These are phyloP conservation scores for Aspergillus sp. DNA, from an alignment of 2,329 filamentous ascomycete species.

Conservation along the genomic window DNA sequence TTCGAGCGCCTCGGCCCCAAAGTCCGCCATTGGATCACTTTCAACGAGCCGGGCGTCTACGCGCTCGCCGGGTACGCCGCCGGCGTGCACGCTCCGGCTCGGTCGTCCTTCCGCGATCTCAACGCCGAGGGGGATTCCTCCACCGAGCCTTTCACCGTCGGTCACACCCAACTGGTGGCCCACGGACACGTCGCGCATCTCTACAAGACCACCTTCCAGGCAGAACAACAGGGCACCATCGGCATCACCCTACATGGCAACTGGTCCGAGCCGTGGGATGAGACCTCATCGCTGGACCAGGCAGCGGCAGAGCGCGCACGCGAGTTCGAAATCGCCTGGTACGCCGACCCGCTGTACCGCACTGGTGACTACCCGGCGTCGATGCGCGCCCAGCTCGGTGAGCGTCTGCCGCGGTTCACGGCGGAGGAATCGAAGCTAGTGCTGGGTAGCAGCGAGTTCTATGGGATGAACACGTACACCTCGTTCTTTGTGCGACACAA, in stretches of 20 bases:
- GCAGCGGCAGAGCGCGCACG: slow-evolving; percentile 73
- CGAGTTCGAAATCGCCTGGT: slow-evolving; percentile 80
- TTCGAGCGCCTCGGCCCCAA: slow-evolving; percentile 69
- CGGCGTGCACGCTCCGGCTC: slow-evolving; percentile 73
- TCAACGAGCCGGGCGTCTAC: slow-evolving; percentile 81
- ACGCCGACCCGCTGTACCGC: slow-evolving; percentile 73
- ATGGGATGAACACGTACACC: slow-evolving; percentile 86
- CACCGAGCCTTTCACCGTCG: slow-evolving; percentile 73
- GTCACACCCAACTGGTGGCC: slow-evolving; percentile 73
- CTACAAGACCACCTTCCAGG: slow-evolving; percentile 75
- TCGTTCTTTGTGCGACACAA: slow-evolving; percentile 77
- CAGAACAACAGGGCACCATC: slow-evolving; percentile 67
- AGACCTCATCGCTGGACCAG: slow-evolving; percentile 66
- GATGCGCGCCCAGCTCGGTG: slow-evolving; percentile 76
- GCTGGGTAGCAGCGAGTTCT: slow-evolving; percentile 78
- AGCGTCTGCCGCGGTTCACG: slow-evolving; percentile 70
- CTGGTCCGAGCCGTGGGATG: slow-evolving; percentile 74
- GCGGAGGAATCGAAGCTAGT: slow-evolving; percentile 67
- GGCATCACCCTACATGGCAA: slow-evolving; percentile 79
- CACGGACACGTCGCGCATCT: slow-evolving; percentile 72
- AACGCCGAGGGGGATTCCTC: slow-evolving; percentile 69
- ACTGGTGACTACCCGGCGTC: slow-evolving; percentile 74
- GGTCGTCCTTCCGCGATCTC: slow-evolving; percentile 68
- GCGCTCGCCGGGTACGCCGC: slow-evolving; percentile 73
- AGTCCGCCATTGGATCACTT: slow-evolving; percentile 81